phyloP scores from a whole-genome alignment of 805 yeast genomes.

The Komagataella phaffii region DNA sequence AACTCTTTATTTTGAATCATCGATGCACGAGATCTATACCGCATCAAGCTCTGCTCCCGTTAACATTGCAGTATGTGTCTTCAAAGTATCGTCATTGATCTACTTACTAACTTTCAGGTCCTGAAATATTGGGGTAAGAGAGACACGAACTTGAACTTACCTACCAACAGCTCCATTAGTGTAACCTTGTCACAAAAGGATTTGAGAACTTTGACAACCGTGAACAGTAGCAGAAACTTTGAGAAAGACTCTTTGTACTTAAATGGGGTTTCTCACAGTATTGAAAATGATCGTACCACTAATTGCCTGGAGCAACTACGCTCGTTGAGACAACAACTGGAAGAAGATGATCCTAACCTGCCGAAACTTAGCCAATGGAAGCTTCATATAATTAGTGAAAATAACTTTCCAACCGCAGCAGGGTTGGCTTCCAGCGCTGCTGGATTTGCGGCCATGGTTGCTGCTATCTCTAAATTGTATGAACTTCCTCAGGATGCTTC shows the following conservation, averaged over 20 bases:
- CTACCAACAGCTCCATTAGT: constrained; percentile 92
- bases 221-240: constrained; percentile 48
- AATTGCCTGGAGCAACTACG: constrained; percentile 73
- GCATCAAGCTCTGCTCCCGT: constrained; percentile 95
- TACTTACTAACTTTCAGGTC: constrained; percentile 29
- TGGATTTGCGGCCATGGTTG: constrained; percentile 92
- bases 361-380: constrained; percentile 53
- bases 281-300: constrained; percentile 47
- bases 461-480: constrained; percentile 77
- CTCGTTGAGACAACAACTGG: constrained; percentile 47
- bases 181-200: constrained; percentile 89
- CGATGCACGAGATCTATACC: constrained; percentile 26
- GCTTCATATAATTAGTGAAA: constrained; percentile 78
- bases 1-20: not conserved
- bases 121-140: constrained; percentile 98
- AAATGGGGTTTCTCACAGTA: constrained; percentile 71
- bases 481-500: constrained; percentile 74
- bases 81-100: not conserved
- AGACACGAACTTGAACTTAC: constrained; percentile 76
- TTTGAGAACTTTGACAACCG: constrained; percentile 85
- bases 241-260: constrained; percentile 63
- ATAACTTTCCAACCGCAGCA: constrained; percentile 98
- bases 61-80: constrained; percentile 73
- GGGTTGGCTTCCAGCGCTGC: constrained; percentile 98
- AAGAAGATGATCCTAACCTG: constrained; percentile 34